phyloP scores from a whole-genome alignment of 2,329 filamentous ascomycete species.

The Colletotrichum tabaci region DNA sequence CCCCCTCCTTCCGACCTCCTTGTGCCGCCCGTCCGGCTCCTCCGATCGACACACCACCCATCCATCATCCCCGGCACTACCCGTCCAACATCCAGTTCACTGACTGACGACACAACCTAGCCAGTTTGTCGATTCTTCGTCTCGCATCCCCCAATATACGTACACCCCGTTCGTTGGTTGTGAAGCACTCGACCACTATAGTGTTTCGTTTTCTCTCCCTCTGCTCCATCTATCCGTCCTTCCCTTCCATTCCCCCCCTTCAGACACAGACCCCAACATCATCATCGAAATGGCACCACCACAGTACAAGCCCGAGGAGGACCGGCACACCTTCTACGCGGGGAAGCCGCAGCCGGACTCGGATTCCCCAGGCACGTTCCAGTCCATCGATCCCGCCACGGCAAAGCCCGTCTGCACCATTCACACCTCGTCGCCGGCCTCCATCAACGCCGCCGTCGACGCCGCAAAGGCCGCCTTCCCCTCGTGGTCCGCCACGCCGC shows the following conservation, averaged over 20 bases:
- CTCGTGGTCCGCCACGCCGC: slow-evolving; percentile 81
- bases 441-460: slow-evolving; percentile 80
- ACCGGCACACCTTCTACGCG: slow-evolving; percentile 78
- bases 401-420: slow-evolving; percentile 79
- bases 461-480: slow-evolving; percentile 81
- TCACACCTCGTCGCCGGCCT: slow-evolving; percentile 75
- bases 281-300: slow-evolving; percentile 34
- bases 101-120: too few species aligned
- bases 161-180: background rate
- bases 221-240: too few species aligned
- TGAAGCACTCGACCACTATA: background rate
- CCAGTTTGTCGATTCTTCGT: background rate
- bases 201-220: slow-evolving; percentile 7
- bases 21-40: slow-evolving; percentile 6
- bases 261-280: background rate
- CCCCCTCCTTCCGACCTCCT: slow-evolving; percentile 20
- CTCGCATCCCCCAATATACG: background rate
- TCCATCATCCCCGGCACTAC: slow-evolving; percentile 15
- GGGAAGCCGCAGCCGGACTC: slow-evolving; percentile 76
- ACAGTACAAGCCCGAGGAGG: slow-evolving; percentile 23
- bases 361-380: slow-evolving; percentile 74
- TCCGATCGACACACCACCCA: slow-evolving; percentile 23
- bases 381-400: slow-evolving; percentile 82
- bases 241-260: too few species aligned
- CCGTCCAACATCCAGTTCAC: background rate